A percentile compares a stretch with the other conserved stretches of the same genome.
Conservation (phyloP, 1,284 basidiomycete species). For the Takashimella tepidaria region DNA sequence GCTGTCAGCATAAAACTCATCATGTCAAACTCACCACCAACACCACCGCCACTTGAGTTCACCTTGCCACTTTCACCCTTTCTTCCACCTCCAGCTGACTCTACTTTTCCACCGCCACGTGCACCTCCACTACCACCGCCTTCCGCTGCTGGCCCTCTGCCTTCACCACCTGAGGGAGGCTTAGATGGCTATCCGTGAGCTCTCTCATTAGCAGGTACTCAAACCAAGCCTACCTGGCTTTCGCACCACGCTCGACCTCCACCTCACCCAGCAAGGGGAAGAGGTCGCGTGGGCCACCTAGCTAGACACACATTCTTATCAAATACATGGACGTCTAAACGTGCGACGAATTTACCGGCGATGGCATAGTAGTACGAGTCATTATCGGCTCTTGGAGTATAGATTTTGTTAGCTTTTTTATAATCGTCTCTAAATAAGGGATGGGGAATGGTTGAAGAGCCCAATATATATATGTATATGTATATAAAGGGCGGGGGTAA, state of each 20-base stretch:
- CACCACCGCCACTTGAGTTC: not conserved
- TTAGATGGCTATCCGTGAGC: not conserved
- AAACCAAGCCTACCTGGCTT: not conserved
- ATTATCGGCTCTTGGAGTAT: conserved; percentile 31
- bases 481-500: not conserved
- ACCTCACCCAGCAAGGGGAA: too few relatives aligned
- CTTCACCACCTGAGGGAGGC: not conserved
- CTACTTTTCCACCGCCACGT: conserved; percentile 5
- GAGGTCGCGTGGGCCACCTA: too few relatives aligned
- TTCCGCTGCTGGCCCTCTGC: too few relatives aligned
- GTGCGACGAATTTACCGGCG: conserved; percentile 38
- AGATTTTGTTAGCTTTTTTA: not conserved
- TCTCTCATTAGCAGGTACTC: not conserved
- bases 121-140: conserved; percentile 1
- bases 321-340: conserved; percentile 31
- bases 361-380: conserved; percentile 44
- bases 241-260: too few relatives aligned
- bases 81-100: conserved; percentile 3
- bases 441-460: not conserved
- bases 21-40: not conserved
- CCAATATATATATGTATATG: not conserved
- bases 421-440: too few relatives aligned
- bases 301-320: conserved; percentile 33
- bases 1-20: not conserved
- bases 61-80: not conserved